Conservation (phyloP, 345 rosid genomes). For the Salix suchowensis region DNA sequence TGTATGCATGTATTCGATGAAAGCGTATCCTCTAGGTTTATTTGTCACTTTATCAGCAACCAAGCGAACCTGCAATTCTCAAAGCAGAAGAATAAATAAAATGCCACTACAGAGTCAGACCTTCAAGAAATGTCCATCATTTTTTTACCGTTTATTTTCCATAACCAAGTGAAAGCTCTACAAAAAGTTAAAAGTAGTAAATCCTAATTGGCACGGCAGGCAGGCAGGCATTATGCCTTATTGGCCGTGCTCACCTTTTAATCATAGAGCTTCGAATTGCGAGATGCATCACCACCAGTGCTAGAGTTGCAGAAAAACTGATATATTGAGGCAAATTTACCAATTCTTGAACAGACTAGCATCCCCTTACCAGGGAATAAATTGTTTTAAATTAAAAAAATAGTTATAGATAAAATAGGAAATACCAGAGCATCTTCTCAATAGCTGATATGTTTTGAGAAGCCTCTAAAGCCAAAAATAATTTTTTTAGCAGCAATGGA, state of each 20-base stretch:
- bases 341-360: slow-evolving; percentile 54
- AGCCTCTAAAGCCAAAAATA: slow-evolving; percentile 68
- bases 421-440: slow-evolving; percentile 84
- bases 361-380: slow-evolving; percentile 98
- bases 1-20: slow-evolving; percentile 89
- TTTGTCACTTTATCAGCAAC: slow-evolving; percentile 65
- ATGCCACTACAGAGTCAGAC: not conserved
- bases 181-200: slow-evolving; percentile 23
- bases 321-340: slow-evolving; percentile 66
- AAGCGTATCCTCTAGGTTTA: slow-evolving; percentile 94
- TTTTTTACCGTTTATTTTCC: slow-evolving; percentile 12
- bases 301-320: slow-evolving; percentile 89
- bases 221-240: slow-evolving; percentile 70
- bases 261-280: slow-evolving; percentile 72
- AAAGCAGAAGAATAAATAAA: slow-evolving; percentile 36
- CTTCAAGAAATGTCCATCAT: not conserved
- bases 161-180: slow-evolving; percentile 30
- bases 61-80: slow-evolving; percentile 63
- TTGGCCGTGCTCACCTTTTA: slow-evolving; percentile 97
- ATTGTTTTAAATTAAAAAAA: slow-evolving; percentile 35
- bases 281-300: slow-evolving; percentile 89
- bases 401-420: slow-evolving; percentile 33
- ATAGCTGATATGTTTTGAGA: slow-evolving; percentile 64
- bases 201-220: slow-evolving; percentile 85
- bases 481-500: slow-evolving; percentile 51